Evolutionary conservation across 164 flowering plant species (phyloP), one percentile per base, ranked within the genome.

Genomic region (Stephania cephalantha): DNA sequence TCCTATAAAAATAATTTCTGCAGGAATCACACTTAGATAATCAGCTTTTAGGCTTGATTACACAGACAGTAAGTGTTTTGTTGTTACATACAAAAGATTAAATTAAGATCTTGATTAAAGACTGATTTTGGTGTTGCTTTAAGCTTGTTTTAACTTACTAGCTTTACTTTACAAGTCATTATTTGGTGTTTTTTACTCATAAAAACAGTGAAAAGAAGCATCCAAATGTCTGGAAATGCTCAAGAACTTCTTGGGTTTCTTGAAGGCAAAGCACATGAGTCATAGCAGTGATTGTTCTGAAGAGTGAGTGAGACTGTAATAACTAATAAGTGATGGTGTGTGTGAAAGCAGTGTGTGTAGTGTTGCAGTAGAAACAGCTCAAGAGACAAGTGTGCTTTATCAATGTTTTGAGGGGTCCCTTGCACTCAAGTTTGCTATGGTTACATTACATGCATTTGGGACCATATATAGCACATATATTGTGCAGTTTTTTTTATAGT

Each of bases 151-250:
- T 63, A 63, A 63, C 29, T 63, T 63, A 35, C 25, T 63, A 63
- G 66, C 66, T 63, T 63, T 63, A 20, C 66, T 63, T 63, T 63
- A 63, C 15, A 63, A 50, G 55, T 50, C 55, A 50, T 50, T 50
- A 50, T 50, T 2, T 50, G 11, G 15, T 18, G 66, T 9, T 63
- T 63, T 63, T 63, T 6, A 63, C 66, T 63, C 25, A 63, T 63
- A 63, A 22, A 63, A 63, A 63, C 66, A 18, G 66, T 63, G 20
- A 63, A 63, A 63, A 63, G 25, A 63, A 18, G 66, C 20, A 63
- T 20, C 66, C 66, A 63, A 2, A 35, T 63, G 25, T 63, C 66
- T 63, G 66, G 9, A 63, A 63, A 63, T 17, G 66, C 66, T 63
- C 29, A 63, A 63, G 25, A 63, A 63, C 20, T 63, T 63, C 66